Conservation (phyloP, 352 stramenopile species). For the Pythium pectinolyticum region DNA sequence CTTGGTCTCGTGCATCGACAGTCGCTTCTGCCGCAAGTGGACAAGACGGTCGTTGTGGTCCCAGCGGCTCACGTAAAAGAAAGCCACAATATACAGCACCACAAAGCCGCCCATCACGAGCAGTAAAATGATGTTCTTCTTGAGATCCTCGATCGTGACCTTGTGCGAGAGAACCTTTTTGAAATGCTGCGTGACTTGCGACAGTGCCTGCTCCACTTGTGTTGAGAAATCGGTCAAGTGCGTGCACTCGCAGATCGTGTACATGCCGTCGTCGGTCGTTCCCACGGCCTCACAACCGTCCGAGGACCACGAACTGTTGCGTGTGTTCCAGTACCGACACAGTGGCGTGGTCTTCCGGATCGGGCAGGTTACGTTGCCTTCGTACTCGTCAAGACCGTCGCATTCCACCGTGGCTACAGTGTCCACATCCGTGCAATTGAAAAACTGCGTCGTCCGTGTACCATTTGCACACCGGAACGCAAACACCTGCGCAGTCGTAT, state of each 20-base stretch:
- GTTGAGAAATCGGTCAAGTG: conserved; percentile 78
- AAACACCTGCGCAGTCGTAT: conserved; percentile 27
- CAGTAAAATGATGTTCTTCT: conserved; percentile 58
- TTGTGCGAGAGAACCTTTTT: conserved; percentile 54
- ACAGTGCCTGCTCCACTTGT: conserved; percentile 57
- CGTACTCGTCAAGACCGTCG: conserved; percentile 50
- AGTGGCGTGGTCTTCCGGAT: conserved; percentile 32
- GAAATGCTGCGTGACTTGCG: conserved; percentile 60
- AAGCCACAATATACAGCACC: conserved; percentile 44
- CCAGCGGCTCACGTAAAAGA: conserved; percentile 68
- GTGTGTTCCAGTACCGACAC: conserved; percentile 63
- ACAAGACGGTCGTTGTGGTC: conserved; percentile 45
- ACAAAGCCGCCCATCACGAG: conserved; percentile 55
- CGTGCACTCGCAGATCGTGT: conserved; percentile 73
- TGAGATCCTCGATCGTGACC: conserved; percentile 54
- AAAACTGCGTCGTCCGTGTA: conserved; percentile 51
- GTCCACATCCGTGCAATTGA: conserved; percentile 49
- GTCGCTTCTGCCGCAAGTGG: conserved; percentile 38
- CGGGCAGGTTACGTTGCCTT: conserved; percentile 51
- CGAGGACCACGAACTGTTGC: conserved; percentile 50
- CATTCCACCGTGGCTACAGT: conserved; percentile 41
- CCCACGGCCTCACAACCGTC: conserved; percentile 51
- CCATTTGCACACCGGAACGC: conserved; percentile 49
- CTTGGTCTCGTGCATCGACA: conserved; percentile 40
- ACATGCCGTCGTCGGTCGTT: conserved; percentile 58